Evolutionary conservation across 2,329 filamentous ascomycete genomes (phyloP).

Genomic region (Madurella fahalii): DNA sequence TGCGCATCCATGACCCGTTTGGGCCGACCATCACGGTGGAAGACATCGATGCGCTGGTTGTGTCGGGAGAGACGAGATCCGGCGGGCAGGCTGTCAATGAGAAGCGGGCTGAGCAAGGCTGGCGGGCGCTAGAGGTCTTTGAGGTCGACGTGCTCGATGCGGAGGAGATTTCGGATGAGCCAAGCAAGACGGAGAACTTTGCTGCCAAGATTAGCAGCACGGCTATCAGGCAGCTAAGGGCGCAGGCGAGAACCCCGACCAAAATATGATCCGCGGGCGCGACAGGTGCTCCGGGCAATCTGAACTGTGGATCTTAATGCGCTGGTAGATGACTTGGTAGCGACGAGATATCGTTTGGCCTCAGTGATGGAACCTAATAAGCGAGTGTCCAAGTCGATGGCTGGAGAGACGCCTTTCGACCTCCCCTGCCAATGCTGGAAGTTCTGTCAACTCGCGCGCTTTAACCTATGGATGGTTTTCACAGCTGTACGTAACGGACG

Average conservation of each 20-base stretch:
- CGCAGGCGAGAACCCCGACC: conserved; percentile 28
- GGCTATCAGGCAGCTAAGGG: conserved; percentile 60
- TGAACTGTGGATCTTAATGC: background rate
- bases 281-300: background rate
- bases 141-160: conserved; percentile 86
- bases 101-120: conserved; percentile 71
- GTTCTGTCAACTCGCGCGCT: too few relatives aligned
- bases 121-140: conserved; percentile 71
- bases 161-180: conserved; percentile 43
- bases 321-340: too few relatives aligned
- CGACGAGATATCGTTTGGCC: too few relatives aligned
- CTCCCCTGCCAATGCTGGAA: too few relatives aligned
- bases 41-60: conserved; percentile 72
- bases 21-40: conserved; percentile 86
- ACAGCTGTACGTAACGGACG: too few relatives aligned
- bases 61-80: conserved; percentile 81
- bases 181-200: conserved; percentile 56
- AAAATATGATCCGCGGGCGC: conserved; percentile 15
- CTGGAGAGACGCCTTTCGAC: too few relatives aligned
- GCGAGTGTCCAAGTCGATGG: too few relatives aligned
- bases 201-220: conserved; percentile 88
- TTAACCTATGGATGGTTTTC: too few relatives aligned
- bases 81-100: conserved; percentile 84
- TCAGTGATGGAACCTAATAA: too few relatives aligned
- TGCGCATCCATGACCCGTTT: conserved; percentile 81